Conservation (phyloP, 441 rosid species). For the Erodium moschatum region DNA sequence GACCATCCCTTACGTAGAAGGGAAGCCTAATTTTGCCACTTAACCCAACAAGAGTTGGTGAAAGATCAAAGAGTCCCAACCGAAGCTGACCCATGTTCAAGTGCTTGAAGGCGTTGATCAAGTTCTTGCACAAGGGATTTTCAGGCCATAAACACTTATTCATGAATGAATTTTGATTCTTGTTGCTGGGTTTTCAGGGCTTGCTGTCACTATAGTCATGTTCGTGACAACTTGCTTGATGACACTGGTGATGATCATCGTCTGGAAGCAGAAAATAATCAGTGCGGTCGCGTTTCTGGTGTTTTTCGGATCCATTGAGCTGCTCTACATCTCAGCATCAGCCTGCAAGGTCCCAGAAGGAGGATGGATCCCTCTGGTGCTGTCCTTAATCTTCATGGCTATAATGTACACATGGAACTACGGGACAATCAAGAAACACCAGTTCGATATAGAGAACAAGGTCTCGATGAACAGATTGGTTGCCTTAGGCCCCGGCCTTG, state of each 20-base stretch:
- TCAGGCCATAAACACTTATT: not conserved
- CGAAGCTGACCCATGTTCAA: too few species aligned
- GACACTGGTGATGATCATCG: slow-evolving; percentile 69
- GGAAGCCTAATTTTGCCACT: too few species aligned
- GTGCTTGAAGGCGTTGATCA: too few species aligned
- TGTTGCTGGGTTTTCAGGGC: slow-evolving; percentile 39
- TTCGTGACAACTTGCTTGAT: slow-evolving; percentile 88
- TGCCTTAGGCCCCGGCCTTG: slow-evolving; percentile 84
- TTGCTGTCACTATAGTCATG: slow-evolving; percentile 97
- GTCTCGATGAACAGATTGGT: slow-evolving; percentile 91
- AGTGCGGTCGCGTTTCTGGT: slow-evolving; percentile 62
- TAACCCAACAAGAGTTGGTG: too few species aligned
- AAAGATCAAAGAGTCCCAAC: too few species aligned
- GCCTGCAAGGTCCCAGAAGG: slow-evolving; percentile 91
- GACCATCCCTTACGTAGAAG: too few species aligned
- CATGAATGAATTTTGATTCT: not conserved
- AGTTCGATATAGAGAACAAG: slow-evolving; percentile 83
- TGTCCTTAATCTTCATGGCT: slow-evolving; percentile 69
- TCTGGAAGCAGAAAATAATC: slow-evolving; percentile 79
- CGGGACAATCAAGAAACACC: slow-evolving; percentile 76
- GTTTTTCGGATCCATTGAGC: slow-evolving; percentile 72
- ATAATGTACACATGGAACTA: slow-evolving; percentile 94
- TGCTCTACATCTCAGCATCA: slow-evolving; percentile 93
- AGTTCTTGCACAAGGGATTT: not conserved
- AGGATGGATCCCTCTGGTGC: slow-evolving; percentile 94